These are phyloP conservation scores for Acanthochlamys bracteata DNA, from an alignment of 106 monocot species.

Conservation along the genomic window DNA sequence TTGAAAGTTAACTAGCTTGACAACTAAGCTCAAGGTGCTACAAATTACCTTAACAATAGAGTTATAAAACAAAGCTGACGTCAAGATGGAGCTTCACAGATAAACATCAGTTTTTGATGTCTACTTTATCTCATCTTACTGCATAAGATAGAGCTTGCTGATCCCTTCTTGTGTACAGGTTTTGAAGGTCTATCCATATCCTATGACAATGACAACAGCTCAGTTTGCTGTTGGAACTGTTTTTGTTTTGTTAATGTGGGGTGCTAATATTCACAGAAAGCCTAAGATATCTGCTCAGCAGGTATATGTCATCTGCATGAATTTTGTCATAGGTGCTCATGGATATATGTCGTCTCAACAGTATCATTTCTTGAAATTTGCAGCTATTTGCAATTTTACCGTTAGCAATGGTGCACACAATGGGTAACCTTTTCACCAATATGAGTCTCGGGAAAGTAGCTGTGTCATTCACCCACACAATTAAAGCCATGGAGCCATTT, in stretches of 20 bases:
- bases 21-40: too few species aligned
- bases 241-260: slow-evolving; percentile 60
- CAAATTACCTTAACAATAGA: too few species aligned
- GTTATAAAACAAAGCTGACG: too few species aligned
- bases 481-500: slow-evolving; percentile 81
- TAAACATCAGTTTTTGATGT: too few species aligned
- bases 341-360: background rate
- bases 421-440: slow-evolving; percentile 80
- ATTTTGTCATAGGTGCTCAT: background rate
- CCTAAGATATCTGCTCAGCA: slow-evolving; percentile 26
- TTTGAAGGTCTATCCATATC: slow-evolving; percentile 61
- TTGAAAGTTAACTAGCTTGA: too few species aligned
- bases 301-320: background rate
- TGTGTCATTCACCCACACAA: slow-evolving; percentile 73
- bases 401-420: slow-evolving; percentile 63
- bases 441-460: slow-evolving; percentile 80
- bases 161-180: slow-evolving; percentile 29
- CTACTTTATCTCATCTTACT: too few species aligned
- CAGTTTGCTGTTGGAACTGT: slow-evolving; percentile 64
- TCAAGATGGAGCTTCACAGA: too few species aligned
- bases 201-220: slow-evolving; percentile 57
- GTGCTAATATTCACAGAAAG: slow-evolving; percentile 46
- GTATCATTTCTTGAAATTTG: slow-evolving; percentile 1
- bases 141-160: background rate
- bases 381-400: slow-evolving; percentile 65